Base-by-base conservation (phyloP, 2,329 filamentous ascomycete genomes). In the Monosporascus ibericus region DNA sequence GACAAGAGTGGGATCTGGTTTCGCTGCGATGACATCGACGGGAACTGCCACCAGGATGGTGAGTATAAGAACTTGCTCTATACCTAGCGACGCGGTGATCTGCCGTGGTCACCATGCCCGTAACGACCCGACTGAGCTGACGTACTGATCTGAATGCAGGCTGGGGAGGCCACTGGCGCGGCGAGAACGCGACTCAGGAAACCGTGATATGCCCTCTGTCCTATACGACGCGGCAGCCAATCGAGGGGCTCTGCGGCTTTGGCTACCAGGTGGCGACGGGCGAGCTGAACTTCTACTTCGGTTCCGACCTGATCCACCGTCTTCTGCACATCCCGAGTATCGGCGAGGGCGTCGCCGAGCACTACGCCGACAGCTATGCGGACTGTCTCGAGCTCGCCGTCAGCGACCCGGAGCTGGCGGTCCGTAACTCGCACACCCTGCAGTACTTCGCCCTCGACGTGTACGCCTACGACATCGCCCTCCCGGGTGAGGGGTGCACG, bases 391-490 rank as follows among this genome's bases (percentile, higher is more conserved):
- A 74, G 14, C 71, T 84, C 24, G 81, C 83, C 0, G 66, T 71
- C 55, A 58, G 63, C 11, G 69, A 75, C 7, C 75, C 79, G 7
- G 68, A 72, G 5, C 73, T 75, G 25, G 71, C 76, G 3, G 77
- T 72, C 3, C 70, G 76, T 27, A 84, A 88, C 68, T 84, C 78
- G 34, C 77, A 86, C 56, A 76, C 78, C 0, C 72, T 88, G 42
- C 82, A 86, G 68, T 86, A 84, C 66, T 88, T 89, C 64, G 85
- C 86, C 5, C 76, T 86, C 6, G 83, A 87, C 53, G 82, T 75
- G 1, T 88, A 85, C 65, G 84, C 84, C 0, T 82, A 78, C 57
- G 84, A 88, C 54, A 75, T 88, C 60, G 80, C 80, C 7, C 71
- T 81, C 5, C 84, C 84, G 0, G 84, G 84, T 0, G 73, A 77